Base-by-base conservation (phyloP, 2,329 filamentous ascomycete species). In the Gyromitra esculenta region DNA sequence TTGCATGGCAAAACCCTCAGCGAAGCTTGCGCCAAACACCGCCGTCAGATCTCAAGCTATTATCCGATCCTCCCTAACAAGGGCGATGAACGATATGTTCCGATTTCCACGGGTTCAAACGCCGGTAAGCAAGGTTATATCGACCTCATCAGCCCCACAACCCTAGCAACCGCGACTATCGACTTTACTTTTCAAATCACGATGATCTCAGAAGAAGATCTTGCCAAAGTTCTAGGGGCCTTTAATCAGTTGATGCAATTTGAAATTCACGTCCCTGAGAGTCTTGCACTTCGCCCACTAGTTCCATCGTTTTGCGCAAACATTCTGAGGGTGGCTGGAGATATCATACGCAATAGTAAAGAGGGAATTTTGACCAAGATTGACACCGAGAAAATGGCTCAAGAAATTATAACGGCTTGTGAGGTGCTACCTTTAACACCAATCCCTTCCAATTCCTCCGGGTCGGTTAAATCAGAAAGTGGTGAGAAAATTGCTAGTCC, bases 121-220 rank as follows among this genome's bases (percentile, higher is more conserved):
- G 8, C 1, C 11, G 37, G 4, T 11, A 39, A 15, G 11, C n/a
- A 25, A n/a, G 72, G 72, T 8, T 74, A 60, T 18, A 50, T 74
- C 15, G 72, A 74, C 25, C 72, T 74, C 6, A 50, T 69, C 31
- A 74, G 56, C 48, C 72, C 56, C 5, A 57, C 21, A 35, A 69
- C 72, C 8, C 25, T 74, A 18, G 72, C 56, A 18, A 69, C 72
- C 3, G n/a, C 45, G 15, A 69, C 66, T 13, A 69, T 74, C 21
- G 6, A 43, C 6, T 59, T 35, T 37, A 25, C 9, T 18, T 43
- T 7, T 4, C 9, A 11, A 21, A n/a, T 2, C 41, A 21, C 7
- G 25, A 18, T 15, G 8, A 64, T 69, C 39, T 52, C 72, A 0
- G 5, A 21, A 6, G 25, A 37, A n/a, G 39, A 50, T n/a, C 25